A percentile compares a stretch with the other conserved stretches of the same genome.
Evolutionary conservation across 2,329 filamentous ascomycete genomes (phyloP).

Genomic region (Chaetothyriales sp.): DNA sequence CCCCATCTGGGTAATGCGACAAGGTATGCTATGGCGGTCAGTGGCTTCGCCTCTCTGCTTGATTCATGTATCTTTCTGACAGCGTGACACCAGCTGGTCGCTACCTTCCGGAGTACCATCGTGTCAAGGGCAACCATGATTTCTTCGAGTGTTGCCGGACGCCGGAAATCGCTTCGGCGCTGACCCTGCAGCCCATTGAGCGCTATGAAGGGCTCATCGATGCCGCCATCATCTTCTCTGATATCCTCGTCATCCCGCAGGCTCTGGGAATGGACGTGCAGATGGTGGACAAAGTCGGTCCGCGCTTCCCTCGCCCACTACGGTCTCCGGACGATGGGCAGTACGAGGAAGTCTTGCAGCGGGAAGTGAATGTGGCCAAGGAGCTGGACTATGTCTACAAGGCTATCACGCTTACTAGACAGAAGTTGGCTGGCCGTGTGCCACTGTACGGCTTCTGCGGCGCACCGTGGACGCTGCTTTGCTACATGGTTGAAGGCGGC

Average conservation of each 20-base stretch:
- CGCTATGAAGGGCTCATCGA: constrained; percentile 82
- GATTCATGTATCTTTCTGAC: not conserved
- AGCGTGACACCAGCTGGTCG: constrained; percentile 53
- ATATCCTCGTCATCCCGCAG: constrained; percentile 94
- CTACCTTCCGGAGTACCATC: constrained; percentile 94
- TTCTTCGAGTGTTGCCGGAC: constrained; percentile 97
- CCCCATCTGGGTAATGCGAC: constrained; percentile 98
- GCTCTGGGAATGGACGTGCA: constrained; percentile 97
- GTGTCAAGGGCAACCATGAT: constrained; percentile 77
- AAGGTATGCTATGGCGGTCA: constrained; percentile 46
- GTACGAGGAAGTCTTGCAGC: constrained; percentile 60
- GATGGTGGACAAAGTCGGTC: constrained; percentile 95
- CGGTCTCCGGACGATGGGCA: constrained; percentile 65
- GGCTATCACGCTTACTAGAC: constrained; percentile 77
- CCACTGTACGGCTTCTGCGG: constrained; percentile 94
- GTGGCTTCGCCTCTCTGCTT: constrained; percentile 7
- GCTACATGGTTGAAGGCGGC: constrained; percentile 98
- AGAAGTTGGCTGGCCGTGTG: constrained; percentile 75
- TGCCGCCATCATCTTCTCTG: constrained; percentile 96
- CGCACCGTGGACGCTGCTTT: constrained; percentile 89
- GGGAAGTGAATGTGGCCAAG: constrained; percentile 65
- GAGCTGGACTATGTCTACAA: constrained; percentile 92
- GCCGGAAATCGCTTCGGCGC: constrained; percentile 78
- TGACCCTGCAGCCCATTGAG: constrained; percentile 90
- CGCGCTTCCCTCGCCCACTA: constrained; percentile 80